Percentiles rank a stretch among this genome's conserved stretches.
These are phyloP conservation scores for Lentinula edodes DNA, from an alignment of 768 basidiomycete species.

Conservation along the genomic window DNA sequence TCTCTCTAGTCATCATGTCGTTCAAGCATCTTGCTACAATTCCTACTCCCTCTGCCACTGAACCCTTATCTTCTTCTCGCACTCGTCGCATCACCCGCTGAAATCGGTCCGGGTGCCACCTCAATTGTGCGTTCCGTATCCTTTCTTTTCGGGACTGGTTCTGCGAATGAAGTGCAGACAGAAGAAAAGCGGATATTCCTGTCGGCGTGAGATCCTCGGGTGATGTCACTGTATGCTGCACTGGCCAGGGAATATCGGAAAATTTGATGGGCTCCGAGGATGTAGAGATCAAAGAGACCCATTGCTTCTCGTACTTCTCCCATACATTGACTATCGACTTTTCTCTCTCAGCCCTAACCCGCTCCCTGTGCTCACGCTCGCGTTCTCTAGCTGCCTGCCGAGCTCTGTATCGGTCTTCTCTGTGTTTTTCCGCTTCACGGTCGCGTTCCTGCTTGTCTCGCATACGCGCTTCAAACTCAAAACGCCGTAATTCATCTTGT, in stretches of 20 bases:
- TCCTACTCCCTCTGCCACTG: conserved; percentile 60
- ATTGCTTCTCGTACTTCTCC: conserved; percentile 59
- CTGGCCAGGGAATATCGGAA: conserved; percentile 68
- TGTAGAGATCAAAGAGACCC: conserved; percentile 40
- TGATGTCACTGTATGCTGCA: conserved; percentile 33
- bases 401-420: conserved; percentile 39
- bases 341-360: conserved; percentile 27
- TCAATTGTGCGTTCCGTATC: conserved; percentile 57
- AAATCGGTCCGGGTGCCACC: conserved; percentile 84
- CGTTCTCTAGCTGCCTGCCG: conserved; percentile 30
- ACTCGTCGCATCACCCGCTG: conserved; percentile 50
- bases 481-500: conserved; percentile 48
- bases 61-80: conserved; percentile 39
- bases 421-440: conserved; percentile 39
- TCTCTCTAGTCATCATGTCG: conserved; percentile 38
- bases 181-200: conserved; percentile 54
- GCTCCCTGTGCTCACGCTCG: conserved; percentile 35
- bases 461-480: conserved; percentile 40
- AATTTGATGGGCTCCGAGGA: conserved; percentile 51
- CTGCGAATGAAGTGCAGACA: conserved; percentile 60
- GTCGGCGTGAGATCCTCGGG: conserved; percentile 47
- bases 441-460: conserved; percentile 14
- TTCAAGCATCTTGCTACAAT: conserved; percentile 64
- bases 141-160: conserved; percentile 57
- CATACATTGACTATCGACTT: conserved; percentile 51